Evolutionary conservation across 129 eudicot genomes (phyloP).

Genomic region (Tagetes erecta): DNA sequence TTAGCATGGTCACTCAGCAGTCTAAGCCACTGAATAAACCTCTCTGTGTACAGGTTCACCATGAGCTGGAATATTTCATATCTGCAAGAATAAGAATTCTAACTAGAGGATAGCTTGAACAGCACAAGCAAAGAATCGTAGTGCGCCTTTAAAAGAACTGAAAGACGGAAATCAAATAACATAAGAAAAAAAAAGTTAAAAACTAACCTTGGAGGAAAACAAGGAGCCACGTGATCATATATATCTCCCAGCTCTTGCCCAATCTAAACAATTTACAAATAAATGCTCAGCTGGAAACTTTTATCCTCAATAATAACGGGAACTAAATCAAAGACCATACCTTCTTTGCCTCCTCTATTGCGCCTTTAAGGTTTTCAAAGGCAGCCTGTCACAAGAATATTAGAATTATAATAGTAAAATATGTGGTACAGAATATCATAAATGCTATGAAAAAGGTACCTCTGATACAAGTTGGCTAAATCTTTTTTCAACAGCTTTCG

Average conservation of each 20-base stretch:
- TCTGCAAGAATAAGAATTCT: slow-evolving; percentile 43
- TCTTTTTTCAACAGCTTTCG: slow-evolving; percentile 78
- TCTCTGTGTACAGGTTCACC: slow-evolving; percentile 97
- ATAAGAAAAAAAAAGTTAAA: neutral
- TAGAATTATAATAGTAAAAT: slow-evolving; percentile 17
- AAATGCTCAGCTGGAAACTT: slow-evolving; percentile 19
- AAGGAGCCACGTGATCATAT: slow-evolving; percentile 93
- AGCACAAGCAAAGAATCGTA: neutral
- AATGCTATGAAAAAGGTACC: slow-evolving; percentile 38
- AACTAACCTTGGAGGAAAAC: slow-evolving; percentile 94
- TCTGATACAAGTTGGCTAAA: slow-evolving; percentile 71
- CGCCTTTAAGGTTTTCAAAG: slow-evolving; percentile 81
- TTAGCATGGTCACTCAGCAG: slow-evolving; percentile 87
- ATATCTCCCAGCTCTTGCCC: slow-evolving; percentile 98
- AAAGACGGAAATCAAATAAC: slow-evolving; percentile 15
- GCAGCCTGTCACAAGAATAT: slow-evolving; percentile 49
- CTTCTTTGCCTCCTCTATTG: slow-evolving; percentile 89
- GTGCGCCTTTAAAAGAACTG: neutral
- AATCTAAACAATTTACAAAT: slow-evolving; percentile 48
- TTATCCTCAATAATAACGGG: neutral
- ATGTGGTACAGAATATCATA: neutral
- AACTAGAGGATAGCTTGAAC: slow-evolving; percentile 13
- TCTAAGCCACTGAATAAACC: slow-evolving; percentile 93
- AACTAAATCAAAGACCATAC: slow-evolving; percentile 41
- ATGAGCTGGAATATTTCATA: slow-evolving; percentile 98